Base-by-base conservation (phyloP, 2,329 filamentous ascomycete genomes). In the Pseudogymnoascus sp. region DNA sequence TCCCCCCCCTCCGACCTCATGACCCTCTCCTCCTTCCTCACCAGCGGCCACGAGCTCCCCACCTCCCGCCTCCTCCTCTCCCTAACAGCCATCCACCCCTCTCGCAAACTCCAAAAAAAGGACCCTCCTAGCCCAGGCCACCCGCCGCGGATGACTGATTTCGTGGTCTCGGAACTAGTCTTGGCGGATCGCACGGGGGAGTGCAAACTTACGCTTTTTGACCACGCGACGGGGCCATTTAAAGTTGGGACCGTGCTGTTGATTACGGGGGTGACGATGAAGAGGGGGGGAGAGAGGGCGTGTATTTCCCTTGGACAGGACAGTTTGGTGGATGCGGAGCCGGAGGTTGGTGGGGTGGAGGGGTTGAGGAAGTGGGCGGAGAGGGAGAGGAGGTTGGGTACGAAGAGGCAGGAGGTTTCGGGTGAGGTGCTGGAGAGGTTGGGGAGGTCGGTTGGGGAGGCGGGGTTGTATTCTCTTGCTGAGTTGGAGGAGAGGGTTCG, bases 321-420 rank as follows among this genome's bases (percentile, higher is more conserved):
- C 33, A 79, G 79, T 14, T 81, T 83, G 65, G 66, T 87, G 10
- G 81, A 87, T 63, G 75, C 87, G 28, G 78, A 87, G 65, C 84
- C 85, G 0, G 69, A 75, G 2, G 79, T 83, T 35, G 72, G 74
- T 1, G 84, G 86, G 65, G 80, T 81, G 1, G 71, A 76, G 16
- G 84, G 83, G 78, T 75, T 87, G 24, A 78, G 79, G 46, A 74
- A 74, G 8, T 81, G 80, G 71, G 79, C 82, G 0, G 73, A 75
- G 14, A 75, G 76, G 0, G 73, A 82, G 66, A 78, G 73, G 10
- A 81, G 77, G 70, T 80, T 76, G 65, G 80, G 83, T 63, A 78
- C 78, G 24, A 70, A 84, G 61, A 80, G 81, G 37, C 76, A 80
- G 0, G 72, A 76, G 0, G 84, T 84, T 65, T 78, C 79, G 0